Evolutionary conservation across 768 basidiomycete species (phyloP).

Genomic region (Pulveroboletus ravenelii): DNA sequence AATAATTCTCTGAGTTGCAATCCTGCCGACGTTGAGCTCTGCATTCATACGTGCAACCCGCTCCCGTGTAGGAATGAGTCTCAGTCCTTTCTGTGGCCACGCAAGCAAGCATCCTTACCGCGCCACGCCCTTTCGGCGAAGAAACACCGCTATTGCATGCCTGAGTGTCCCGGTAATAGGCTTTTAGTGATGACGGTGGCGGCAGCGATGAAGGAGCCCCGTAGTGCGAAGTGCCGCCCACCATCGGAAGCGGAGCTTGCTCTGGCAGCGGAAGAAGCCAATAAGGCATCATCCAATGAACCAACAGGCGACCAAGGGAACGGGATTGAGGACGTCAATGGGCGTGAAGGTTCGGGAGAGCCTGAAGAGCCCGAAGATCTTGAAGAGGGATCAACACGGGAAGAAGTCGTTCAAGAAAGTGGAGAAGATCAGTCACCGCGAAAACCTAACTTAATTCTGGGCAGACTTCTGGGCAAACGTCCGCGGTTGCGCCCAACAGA

Average conservation of each 20-base stretch:
- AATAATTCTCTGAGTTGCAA: neutral
- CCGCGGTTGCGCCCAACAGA: slow-evolving; percentile 10
- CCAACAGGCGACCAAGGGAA: neutral
- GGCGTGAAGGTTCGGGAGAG: slow-evolving; percentile 9
- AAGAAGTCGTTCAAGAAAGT: neutral
- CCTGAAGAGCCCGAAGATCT: slow-evolving; percentile 7
- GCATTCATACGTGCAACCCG: slow-evolving; percentile 24
- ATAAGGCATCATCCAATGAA: neutral
- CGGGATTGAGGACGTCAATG: neutral
- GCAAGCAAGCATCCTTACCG: slow-evolving; percentile 18
- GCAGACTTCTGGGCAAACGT: slow-evolving; percentile 20
- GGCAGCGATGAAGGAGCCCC: slow-evolving; percentile 22
- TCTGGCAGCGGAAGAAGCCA: slow-evolving; percentile 13
- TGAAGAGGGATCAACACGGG: slow-evolving; percentile 8
- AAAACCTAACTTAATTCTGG: neutral
- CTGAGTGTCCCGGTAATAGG: slow-evolving; percentile 21
- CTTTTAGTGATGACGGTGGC: slow-evolving; percentile 11
- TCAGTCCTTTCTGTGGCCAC: slow-evolving; percentile 23
- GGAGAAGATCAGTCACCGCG: neutral
- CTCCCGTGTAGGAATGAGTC: slow-evolving; percentile 25
- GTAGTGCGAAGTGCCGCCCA: slow-evolving; percentile 18
- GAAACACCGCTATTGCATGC: slow-evolving; percentile 15
- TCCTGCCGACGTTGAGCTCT: slow-evolving; percentile 19
- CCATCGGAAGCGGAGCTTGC: slow-evolving; percentile 20
- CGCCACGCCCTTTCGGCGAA: slow-evolving; percentile 25